Conservation (phyloP, 257 asterid genomes). For the Sherardia arvensis region DNA sequence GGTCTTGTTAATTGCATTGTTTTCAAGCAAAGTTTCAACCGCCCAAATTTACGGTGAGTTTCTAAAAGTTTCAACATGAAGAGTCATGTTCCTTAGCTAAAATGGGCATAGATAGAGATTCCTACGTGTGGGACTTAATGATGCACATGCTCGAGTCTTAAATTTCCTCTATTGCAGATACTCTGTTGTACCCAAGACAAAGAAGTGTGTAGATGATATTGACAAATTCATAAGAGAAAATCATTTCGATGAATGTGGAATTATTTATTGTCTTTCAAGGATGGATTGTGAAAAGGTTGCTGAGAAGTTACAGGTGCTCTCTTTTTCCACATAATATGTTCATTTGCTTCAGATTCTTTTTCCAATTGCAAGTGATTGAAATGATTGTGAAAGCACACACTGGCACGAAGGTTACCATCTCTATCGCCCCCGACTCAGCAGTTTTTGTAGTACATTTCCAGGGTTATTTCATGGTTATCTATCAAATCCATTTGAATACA, state of each 20-base stretch:
- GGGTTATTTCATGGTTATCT: not conserved
- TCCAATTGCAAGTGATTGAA: not conserved
- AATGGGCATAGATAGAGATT: not conserved
- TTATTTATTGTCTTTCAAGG: constrained; percentile 89
- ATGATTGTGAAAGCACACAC: not conserved
- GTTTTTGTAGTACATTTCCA: not conserved
- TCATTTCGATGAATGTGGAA: constrained; percentile 93
- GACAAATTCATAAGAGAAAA: constrained; percentile 59
- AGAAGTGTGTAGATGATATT: constrained; percentile 83
- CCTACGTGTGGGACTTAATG: not conserved
- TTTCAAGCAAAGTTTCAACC: constrained; percentile 94
- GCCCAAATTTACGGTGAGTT: constrained; percentile 78
- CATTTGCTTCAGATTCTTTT: not conserved
- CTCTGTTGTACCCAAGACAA: constrained; percentile 84
- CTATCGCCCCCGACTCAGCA: not conserved
- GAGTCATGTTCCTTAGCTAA: not conserved
- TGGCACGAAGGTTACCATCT: not conserved
- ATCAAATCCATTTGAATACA: not conserved
- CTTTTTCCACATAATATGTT: not conserved
- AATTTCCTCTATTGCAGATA: constrained; percentile 56
- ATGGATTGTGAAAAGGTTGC: constrained; percentile 96
- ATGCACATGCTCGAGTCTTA: constrained; percentile 10
- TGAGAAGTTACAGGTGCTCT: constrained; percentile 62
- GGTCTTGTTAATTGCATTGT: constrained; percentile 88
- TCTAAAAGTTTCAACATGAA: not conserved